Evolutionary conservation across 331 rosid species (phyloP), one percentile per base, ranked within the genome.

Genomic region (Pyracantha coccinea): DNA sequence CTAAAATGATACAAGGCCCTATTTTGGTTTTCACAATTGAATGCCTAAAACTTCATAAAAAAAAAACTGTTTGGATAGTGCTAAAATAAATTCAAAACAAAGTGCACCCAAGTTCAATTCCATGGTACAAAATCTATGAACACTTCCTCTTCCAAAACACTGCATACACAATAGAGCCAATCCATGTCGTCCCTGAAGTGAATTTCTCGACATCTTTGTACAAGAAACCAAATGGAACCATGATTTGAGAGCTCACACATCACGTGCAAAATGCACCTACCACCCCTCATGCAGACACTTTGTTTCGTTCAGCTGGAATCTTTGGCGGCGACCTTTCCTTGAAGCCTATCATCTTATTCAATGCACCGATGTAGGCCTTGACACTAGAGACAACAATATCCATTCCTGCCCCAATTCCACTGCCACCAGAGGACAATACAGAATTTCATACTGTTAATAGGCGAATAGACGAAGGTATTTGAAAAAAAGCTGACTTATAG

Each of bases 381-480:
- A 92, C 97, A 83, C 99, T 95, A 71, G 99, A 92, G 33, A 92
- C 97, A 63, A 92, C 97, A 52, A 95, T 85, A 78, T 95, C 97
- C 99, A 95, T 88, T 78, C 97, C 96, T 2, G 97, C 92, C 44
- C 97, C 99, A 5, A 47, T 86, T 44, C 97, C 99, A 79, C 99
- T 95, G 85, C 10, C 66, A 78, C 74, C 57, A 62, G 24, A 66
- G 47, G 10, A 57, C 16, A 74, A 68, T 38, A 57, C 1, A 8
- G 20, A 64, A 16, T 21, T 62, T 8, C 53, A 28, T 69, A 63
- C 21, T 38, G 50, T 55, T 9, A 9, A 33, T 21, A 63, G 23
- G 28, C 54, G 28, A 16, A 57, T 5, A 77, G 69, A 78, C 68
- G 29, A 47, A 69, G 68, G 74, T 72, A 65, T 63, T 47, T 73